Evolutionary conservation across 768 basidiomycete genomes (phyloP).

Genomic region (Podaxis carcinomalis): DNA sequence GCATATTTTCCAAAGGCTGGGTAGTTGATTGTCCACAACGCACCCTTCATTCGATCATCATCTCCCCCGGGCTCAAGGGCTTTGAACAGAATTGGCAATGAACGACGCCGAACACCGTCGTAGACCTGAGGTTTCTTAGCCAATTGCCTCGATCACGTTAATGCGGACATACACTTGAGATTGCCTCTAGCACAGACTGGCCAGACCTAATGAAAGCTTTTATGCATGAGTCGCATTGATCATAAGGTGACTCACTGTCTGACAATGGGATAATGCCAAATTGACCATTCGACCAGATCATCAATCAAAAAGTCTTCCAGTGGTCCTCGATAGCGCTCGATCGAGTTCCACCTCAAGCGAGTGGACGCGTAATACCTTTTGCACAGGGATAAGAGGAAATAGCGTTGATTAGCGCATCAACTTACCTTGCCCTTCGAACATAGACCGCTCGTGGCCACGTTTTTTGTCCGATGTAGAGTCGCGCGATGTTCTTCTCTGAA

Average conservation of each 20-base stretch:
- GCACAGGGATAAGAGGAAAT: slow-evolving; percentile 1
- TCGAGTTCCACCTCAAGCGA: slow-evolving; percentile 66
- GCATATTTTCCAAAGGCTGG: slow-evolving; percentile 60
- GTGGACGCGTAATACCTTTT: slow-evolving; percentile 61
- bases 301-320: slow-evolving; percentile 64
- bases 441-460: slow-evolving; percentile 73
- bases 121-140: slow-evolving; percentile 39
- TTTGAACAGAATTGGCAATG: slow-evolving; percentile 52
- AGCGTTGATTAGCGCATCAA: slow-evolving; percentile 11
- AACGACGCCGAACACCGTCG: slow-evolving; percentile 65
- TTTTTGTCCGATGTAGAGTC: slow-evolving; percentile 67
- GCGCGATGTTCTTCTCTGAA: slow-evolving; percentile 61
- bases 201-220: slow-evolving; percentile 30
- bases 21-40: slow-evolving; percentile 71
- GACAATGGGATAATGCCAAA: slow-evolving; percentile 69
- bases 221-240: slow-evolving; percentile 19
- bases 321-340: slow-evolving; percentile 58
- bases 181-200: slow-evolving; percentile 44
- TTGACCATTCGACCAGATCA: slow-evolving; percentile 69
- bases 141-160: background rate
- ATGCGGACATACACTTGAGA: slow-evolving; percentile 40
- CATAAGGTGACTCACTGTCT: slow-evolving; percentile 33
- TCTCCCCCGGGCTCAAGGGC: slow-evolving; percentile 67
- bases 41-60: slow-evolving; percentile 91
- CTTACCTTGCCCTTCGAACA: slow-evolving; percentile 62